Base-by-base conservation (phyloP, 208 protist species). In the Phytomonas sp. region DNA sequence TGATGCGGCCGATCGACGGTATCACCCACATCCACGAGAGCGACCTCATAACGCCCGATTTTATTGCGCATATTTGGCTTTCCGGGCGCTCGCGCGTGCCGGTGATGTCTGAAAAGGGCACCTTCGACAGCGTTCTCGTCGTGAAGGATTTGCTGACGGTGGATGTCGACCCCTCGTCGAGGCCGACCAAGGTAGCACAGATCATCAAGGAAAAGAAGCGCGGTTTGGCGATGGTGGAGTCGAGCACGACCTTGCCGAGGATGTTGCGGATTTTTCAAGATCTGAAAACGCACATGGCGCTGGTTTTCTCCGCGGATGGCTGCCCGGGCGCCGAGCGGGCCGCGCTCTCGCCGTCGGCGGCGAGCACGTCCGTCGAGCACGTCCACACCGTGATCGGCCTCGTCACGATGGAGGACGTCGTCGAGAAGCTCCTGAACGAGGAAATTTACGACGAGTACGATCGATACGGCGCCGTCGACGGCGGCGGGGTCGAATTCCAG, bases 381-480 rank as follows among this genome's bases (percentile, higher is more conserved):
- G 75, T 34, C 11, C 61, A 66, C 5, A 61, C 77, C 34, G 70
- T 88, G 46, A 73, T 96, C 66, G 91, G 91, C 60, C 73, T 96
- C 31, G 80, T 96, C 2, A 96, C 91, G 3, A 79, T 96, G 67
- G 88, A 96, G 75, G 91, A 96, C 75, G 85, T 96, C 23, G 84
- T 94, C 34, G 91, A 96, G 75, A 82, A 87, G 71, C 78, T 96
- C 28, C 79, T 96, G 26, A 80, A 87, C 61, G 86, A 79, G 3
- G 85, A 96, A 77, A 94, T 96, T 66, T 94, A 94, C 74, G 91
- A 96, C 77, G 91, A 96, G 74, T 96, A 96, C 71, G 91, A 96
- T 70, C 69, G 78, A 68, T 88, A 94, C 70, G 81, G 79, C 33
- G 60, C 69, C 36, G 77, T 74, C 15, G 40, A 46, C 2, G 40